Conservation (phyloP, 2,329 filamentous ascomycete genomes). For the Fusarium palustre region DNA sequence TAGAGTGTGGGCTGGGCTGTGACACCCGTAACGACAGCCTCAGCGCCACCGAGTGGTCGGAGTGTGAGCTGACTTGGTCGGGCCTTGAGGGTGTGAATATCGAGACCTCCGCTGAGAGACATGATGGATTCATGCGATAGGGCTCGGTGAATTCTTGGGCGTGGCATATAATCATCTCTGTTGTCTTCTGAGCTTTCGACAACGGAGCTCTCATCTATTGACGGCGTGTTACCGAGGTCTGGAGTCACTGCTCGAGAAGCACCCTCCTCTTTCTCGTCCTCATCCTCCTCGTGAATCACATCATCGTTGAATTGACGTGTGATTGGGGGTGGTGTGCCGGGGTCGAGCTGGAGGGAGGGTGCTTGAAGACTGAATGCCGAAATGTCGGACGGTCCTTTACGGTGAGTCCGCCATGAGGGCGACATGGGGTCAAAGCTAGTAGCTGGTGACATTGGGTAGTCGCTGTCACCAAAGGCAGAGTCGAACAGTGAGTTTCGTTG, state of each 20-base stretch:
- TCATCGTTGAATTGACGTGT: conserved; percentile 44
- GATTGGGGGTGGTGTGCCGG: conserved; percentile 45
- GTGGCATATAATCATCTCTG: conserved; percentile 54
- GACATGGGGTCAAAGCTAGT: conserved; percentile 79
- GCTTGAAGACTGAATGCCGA: conserved; percentile 63
- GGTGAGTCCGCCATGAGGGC: conserved; percentile 65
- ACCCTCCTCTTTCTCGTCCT: conserved; percentile 46
- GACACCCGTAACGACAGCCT: conserved; percentile 69
- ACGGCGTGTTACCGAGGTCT: conserved; percentile 45
- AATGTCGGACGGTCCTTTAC: conserved; percentile 67
- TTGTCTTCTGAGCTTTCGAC: conserved; percentile 49
- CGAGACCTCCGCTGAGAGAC: conserved; percentile 86
- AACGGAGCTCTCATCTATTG: conserved; percentile 53
- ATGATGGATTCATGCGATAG: conserved; percentile 90
- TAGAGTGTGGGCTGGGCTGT: conserved; percentile 70
- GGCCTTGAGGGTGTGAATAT: conserved; percentile 84
- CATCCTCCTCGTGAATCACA: conserved; percentile 56
- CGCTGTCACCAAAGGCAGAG: conserved; percentile 67
- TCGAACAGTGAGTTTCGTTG: conserved; percentile 84
- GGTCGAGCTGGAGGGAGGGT: conserved; percentile 53
- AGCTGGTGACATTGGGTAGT: conserved; percentile 83
- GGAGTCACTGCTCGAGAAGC: conserved; percentile 43
- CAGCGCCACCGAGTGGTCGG: conserved; percentile 64
- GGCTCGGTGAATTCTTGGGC: conserved; percentile 69
- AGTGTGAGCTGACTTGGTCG: conserved; percentile 80